Percentiles rank a stretch among this genome's conserved stretches.
Conservation (phyloP, 2,329 filamentous ascomycete genomes). For the Geoglossum cookeanum region DNA sequence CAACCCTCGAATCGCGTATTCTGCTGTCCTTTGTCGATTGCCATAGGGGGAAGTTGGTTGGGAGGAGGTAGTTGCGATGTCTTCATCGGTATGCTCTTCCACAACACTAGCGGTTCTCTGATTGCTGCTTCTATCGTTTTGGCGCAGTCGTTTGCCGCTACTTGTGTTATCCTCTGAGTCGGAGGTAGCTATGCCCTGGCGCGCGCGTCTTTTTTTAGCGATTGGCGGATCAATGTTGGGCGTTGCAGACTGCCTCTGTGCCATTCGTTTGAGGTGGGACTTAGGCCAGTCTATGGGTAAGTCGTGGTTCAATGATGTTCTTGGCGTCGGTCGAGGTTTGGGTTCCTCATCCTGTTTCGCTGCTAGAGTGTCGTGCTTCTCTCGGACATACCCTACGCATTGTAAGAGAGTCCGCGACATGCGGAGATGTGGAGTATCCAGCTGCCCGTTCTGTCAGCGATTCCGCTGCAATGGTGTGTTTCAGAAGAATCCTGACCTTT, state of each 20-base stretch:
- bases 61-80: neutral
- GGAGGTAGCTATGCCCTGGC: neutral
- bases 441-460: neutral
- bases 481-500: neutral
- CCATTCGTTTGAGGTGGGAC: neutral
- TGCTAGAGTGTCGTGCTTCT: slow-evolving; percentile 1
- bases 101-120: neutral
- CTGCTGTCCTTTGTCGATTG: neutral
- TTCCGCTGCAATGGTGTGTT: neutral
- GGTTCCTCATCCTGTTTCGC: neutral
- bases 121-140: neutral
- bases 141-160: neutral
- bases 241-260: neutral
- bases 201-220: neutral
- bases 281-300: neutral
- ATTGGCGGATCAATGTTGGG: neutral
- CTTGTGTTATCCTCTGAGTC: neutral
- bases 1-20: neutral
- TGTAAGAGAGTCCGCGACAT: slow-evolving; percentile 2
- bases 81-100: neutral
- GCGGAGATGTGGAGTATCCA: neutral
- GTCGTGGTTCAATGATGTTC: neutral
- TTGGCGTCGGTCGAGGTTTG: neutral
- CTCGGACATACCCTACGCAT: neutral
- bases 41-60: neutral